phyloP scores from a whole-genome alignment of 1,284 basidiomycete genomes.

The Tausonia pullulans region DNA sequence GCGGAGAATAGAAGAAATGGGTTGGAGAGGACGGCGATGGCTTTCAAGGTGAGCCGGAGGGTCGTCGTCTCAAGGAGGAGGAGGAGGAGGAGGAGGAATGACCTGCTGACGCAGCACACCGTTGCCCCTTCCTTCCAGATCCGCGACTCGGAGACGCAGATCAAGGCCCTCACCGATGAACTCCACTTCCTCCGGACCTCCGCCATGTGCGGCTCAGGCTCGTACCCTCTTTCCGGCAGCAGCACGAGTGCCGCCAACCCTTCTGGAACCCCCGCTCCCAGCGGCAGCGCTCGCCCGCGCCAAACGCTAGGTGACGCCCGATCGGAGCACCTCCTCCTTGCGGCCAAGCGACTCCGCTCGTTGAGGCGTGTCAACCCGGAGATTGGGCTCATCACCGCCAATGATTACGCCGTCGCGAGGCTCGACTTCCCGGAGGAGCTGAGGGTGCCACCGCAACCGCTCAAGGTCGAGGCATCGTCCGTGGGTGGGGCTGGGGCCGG shows the following conservation, averaged over 20 bases:
- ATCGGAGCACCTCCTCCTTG: slow-evolving; percentile 32
- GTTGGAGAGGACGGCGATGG: slow-evolving; percentile 6
- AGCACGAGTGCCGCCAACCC: slow-evolving; percentile 5
- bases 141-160: slow-evolving; percentile 31
- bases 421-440: slow-evolving; percentile 2
- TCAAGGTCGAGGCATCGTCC: too few relatives aligned
- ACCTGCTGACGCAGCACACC: not conserved
- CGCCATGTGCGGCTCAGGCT: slow-evolving; percentile 23
- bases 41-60: slow-evolving; percentile 1
- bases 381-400: slow-evolving; percentile 7
- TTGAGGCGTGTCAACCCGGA: slow-evolving; percentile 8
- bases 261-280: not conserved
- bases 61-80: not conserved
- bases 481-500: too few relatives aligned
- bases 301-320: slow-evolving; percentile 33
- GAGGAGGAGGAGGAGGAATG: not conserved
- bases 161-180: slow-evolving; percentile 33
- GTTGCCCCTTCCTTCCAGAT: slow-evolving; percentile 23
- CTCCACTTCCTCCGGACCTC: slow-evolving; percentile 31
- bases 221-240: slow-evolving; percentile 14
- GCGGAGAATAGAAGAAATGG: slow-evolving; percentile 12
- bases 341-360: slow-evolving; percentile 30
- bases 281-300: not conserved
- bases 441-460: not conserved
- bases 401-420: slow-evolving; percentile 5